A percentile compares a stretch with the other conserved stretches of the same genome.
phyloP scores from a whole-genome alignment of 129 eudicot species.

The Centaurea solstitialis region DNA sequence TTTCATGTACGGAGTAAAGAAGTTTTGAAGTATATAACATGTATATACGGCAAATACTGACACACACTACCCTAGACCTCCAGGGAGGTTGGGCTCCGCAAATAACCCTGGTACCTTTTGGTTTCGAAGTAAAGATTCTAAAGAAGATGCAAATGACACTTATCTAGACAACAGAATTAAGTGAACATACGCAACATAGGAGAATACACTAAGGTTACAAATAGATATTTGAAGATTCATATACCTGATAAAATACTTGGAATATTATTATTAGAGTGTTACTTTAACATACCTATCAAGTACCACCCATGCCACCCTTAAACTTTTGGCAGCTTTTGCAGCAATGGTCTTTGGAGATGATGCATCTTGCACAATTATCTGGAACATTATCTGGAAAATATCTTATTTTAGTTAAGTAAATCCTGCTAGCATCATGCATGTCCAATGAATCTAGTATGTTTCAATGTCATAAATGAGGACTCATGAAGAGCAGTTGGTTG shows the following conservation, averaged over 20 bases:
- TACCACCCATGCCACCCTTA: slow-evolving; percentile 53
- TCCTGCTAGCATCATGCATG: neutral
- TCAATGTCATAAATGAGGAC: neutral
- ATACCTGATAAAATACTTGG: neutral
- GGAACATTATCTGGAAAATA: slow-evolving; percentile 38
- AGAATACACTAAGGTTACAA: neutral
- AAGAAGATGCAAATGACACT: neutral
- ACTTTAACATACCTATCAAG: slow-evolving; percentile 48
- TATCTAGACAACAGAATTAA: neutral
- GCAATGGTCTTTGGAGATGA: slow-evolving; percentile 46
- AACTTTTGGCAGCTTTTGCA: slow-evolving; percentile 33
- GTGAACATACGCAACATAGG: neutral
- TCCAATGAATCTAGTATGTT: neutral
- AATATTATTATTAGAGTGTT: neutral
- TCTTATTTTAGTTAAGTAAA: neutral
- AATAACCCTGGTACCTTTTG: neutral
- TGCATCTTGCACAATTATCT: slow-evolving; percentile 38
- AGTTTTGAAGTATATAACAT: neutral
- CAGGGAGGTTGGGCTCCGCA: neutral
- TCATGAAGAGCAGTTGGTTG: neutral
- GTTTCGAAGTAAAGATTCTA: neutral
- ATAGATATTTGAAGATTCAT: neutral
- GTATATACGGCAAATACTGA: neutral
- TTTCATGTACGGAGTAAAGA: neutral
- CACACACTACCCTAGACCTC: neutral